Base-by-base conservation (phyloP, 2,329 filamentous ascomycete genomes). In the Taxawa tesnikishii region DNA sequence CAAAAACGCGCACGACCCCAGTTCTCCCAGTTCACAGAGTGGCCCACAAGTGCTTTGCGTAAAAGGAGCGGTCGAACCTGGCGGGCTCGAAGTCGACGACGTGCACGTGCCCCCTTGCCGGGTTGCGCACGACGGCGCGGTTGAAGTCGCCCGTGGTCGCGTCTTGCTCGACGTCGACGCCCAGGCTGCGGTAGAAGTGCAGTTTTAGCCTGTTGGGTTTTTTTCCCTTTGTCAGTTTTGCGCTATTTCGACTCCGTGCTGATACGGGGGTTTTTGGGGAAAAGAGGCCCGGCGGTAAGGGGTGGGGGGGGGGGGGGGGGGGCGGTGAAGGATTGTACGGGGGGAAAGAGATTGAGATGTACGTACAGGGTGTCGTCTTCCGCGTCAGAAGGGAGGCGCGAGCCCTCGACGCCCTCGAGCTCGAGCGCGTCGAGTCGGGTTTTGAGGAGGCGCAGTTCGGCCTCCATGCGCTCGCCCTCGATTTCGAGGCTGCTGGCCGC, bases 21-120 rank as follows among this genome's bases (percentile, higher is more conserved):
- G n/a, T n/a, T n/a, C n/a, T n/a, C n/a, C n/a, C n/a, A n/a, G n/a
- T n/a, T n/a, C n/a, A 92, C 54, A 94, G 66, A 17, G 77, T 88
- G 48, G 84, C 71, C 90, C 90, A 98, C 51, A 96, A 92, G 55
- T 93, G 93, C 48, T 94, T 92, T 14, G 87, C 83, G 50, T 94
- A 94, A 51, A 92, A 94, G 55, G 81, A 88, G 40, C 78, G 71
- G 37, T 83, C 88, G 55, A 94, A 87, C 61, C 90, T 93, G 4
- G 38, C 43, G 47, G 81, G 77, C 48, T 96, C 87, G 54, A 98
- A 77, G 49, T 93, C 93, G 38, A 98, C 79, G 30, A 96, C 83
- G 54, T 94, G 83, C 31, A 96, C 84, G 53, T 96, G 87, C 6
- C 85, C 87, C 62, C 85, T 88, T 43, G 75, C 70, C 38, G 78